Evolutionary conservation across 2,329 filamentous ascomycete genomes (phyloP).

Genomic region (Botrytis fragariae): DNA sequence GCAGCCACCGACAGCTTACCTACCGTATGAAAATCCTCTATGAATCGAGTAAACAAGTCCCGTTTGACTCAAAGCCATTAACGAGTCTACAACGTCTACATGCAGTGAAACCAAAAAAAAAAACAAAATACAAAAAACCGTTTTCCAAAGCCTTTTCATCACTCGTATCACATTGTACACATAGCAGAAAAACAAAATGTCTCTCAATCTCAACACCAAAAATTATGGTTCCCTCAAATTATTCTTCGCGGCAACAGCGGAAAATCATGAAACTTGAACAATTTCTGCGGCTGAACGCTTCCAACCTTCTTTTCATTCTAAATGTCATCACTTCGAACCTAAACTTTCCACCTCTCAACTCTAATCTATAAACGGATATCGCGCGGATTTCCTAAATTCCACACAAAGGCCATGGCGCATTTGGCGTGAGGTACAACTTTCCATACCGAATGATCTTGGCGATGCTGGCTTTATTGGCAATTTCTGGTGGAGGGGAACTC

Average conservation of each 20-base stretch:
- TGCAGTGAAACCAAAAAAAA: not conserved
- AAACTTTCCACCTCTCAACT: not conserved
- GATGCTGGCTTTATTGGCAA: not conserved
- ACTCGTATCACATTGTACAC: not conserved
- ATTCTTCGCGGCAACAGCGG: conserved; percentile 13
- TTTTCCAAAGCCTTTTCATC: not conserved
- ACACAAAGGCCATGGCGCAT: not conserved
- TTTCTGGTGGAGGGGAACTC: not conserved
- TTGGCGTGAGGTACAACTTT: not conserved
- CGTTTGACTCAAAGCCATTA: not conserved
- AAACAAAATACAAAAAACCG: not conserved
- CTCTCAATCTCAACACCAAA: not conserved
- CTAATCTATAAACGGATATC: not conserved
- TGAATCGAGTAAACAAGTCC: conserved; percentile 4
- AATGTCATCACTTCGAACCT: not conserved
- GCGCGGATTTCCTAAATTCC: not conserved
- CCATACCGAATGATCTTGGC: not conserved
- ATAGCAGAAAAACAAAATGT: not conserved
- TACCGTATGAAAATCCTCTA: not conserved
- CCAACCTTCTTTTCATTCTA: not conserved
- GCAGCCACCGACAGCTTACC: not conserved
- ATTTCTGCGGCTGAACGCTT: not conserved
- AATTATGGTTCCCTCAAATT: not conserved
- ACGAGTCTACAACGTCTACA: not conserved
- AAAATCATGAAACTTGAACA: not conserved